These are phyloP conservation scores for Chiua virens DNA, from an alignment of 768 basidiomycete genomes.

Conservation along the genomic window DNA sequence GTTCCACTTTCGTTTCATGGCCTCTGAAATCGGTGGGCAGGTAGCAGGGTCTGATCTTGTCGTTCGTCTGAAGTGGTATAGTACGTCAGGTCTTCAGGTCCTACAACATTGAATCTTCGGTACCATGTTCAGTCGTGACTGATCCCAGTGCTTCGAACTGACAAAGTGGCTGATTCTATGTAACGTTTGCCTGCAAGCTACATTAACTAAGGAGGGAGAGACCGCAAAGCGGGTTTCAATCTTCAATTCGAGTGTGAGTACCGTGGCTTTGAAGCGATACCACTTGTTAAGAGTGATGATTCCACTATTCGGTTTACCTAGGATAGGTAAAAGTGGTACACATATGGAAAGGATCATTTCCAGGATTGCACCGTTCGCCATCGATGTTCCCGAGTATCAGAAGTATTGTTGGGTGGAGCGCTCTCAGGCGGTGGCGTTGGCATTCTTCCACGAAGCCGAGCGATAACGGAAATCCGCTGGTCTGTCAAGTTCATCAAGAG, in stretches of 20 bases:
- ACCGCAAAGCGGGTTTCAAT: too few species aligned
- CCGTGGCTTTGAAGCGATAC: too few species aligned
- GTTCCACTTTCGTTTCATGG: conserved; percentile 59
- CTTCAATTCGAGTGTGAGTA: too few species aligned
- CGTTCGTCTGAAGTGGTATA: neutral
- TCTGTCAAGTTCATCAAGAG: conserved; percentile 30
- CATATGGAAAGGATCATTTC: conserved; percentile 20
- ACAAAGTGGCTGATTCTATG: too few species aligned
- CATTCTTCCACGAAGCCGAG: conserved; percentile 50
- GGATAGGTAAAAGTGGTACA: neutral
- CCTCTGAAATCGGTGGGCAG: conserved; percentile 40
- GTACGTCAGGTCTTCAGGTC: neutral
- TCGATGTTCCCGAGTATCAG: conserved; percentile 32
- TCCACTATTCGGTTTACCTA: too few species aligned
- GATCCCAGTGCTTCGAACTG: too few species aligned
- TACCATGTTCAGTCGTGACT: too few species aligned
- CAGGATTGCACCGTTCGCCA: conserved; percentile 41
- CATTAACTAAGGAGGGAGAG: too few species aligned
- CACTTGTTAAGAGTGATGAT: too few species aligned
- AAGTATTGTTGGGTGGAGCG: conserved; percentile 1
- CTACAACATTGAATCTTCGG: neutral
- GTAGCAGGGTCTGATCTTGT: neutral
- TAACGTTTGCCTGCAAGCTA: too few species aligned
- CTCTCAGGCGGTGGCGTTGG: conserved; percentile 45
- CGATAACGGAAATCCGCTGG: conserved; percentile 52